Evolutionary conservation across 2,329 filamentous ascomycete genomes (phyloP), one percentile per base, ranked within the genome.

Genomic region (Alternaria solani): DNA sequence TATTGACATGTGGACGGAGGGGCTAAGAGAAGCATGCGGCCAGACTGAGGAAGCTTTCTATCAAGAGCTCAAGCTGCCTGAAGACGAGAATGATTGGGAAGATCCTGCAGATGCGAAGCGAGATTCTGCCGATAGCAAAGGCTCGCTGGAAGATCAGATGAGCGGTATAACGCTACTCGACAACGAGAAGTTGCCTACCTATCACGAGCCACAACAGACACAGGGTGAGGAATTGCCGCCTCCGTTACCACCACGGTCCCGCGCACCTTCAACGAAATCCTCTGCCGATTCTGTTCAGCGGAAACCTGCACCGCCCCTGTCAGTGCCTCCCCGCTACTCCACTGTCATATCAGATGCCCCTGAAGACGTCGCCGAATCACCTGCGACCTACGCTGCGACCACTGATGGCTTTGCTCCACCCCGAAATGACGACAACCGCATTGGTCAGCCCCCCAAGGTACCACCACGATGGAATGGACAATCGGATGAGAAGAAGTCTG

Each of bases 1-100:
- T 2, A 80, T 86, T 39, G 75, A 81, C 12, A 65, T 79, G 65
- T 83, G 84, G 83, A 68, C 77, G 2, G 65, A 81, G 20, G 79
- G 78, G 7, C 71, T 85, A 8, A 72, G 79, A 14, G 74, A 80
- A 32, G 79, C 78, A 8, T 82, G 82, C 62, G 74, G 74, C 28
- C 73, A 82, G 43, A 72, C 76, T 9, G 65, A 63, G 7, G 62
- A 67, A n/a, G 69, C 69, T 3, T 82, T 85, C 61, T 66, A 69
- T 36, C 64, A 70, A 32, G 79, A 82, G 43, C 68, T 85, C 23
- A 67, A 76, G 51, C 65, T 81, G 1, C 81, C 83, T 1, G 54
- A 62, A 12, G 73, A 80, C 41, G 65, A 72, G 30, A 72, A 71
- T 30, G 81, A 84, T 6, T 84, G 83, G 72, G 83, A 85, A 49